Base-by-base conservation (phyloP, 2,329 filamentous ascomycete species). In the Chaetothyriales sp. region DNA sequence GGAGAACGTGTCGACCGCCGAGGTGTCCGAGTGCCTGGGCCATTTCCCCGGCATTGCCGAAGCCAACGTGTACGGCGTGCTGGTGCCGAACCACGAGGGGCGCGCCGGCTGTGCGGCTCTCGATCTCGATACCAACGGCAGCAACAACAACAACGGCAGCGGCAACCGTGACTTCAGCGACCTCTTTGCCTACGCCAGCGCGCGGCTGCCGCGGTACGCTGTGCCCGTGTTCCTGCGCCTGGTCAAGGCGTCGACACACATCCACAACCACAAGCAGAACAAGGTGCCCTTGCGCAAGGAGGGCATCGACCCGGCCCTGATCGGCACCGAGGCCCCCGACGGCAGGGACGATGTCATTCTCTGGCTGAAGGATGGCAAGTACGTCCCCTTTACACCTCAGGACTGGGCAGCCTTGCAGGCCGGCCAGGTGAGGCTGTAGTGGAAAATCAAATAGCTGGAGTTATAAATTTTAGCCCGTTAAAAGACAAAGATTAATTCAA, bases 51-150 rank as follows among this genome's bases (percentile, higher is more conserved):
- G 73, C 1, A 74, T 94, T 13, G 71, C 76, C 29, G 88, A 94
- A 69, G 84, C 86, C 29, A 94, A 94, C 60, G 88, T 94, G 25
- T 94, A 94, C 62, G 88, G 88, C 40, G 85, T 94, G 2, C 67
- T 80, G 44, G 68, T 94, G 6, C 88, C 88, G 0, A 75, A 85
- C 58, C 86, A 94, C 63, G 88, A 94, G 62, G 88, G 88, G 18
- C 77, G 87, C 22, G 87, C 86, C 0, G 89, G 89, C 1, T 94
- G 89, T 61, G 88, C 82, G 0, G 84, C 86, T 5, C 67, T 94
- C 1, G 70, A 87, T 6, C 67, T 80, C 10, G 69, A 72, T n/a
- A 70, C 73, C 19, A 69, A 70, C 10, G 56, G 64, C 0, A 59
- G 65, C 1, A 70, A 73, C 19, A 69, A 70, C 10, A 56, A 65